Evolutionary conservation across 345 rosid species (phyloP).

Genomic region (Salix dunnii): DNA sequence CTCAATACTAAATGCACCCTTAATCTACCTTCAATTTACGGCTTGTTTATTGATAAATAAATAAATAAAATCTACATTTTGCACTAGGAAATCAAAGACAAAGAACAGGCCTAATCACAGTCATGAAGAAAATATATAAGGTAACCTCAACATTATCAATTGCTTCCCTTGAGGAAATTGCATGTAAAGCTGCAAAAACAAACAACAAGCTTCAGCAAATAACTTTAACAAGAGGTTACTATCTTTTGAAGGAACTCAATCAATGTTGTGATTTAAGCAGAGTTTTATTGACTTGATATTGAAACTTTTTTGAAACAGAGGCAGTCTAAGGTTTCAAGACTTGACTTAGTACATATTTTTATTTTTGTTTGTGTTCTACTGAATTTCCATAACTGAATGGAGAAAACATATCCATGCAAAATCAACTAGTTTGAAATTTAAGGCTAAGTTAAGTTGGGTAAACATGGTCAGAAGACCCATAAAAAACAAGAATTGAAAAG

Average conservation of each 20-base stretch:
- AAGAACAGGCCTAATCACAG: background rate
- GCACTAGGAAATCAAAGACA: too few species aligned
- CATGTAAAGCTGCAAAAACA: conserved; percentile 58
- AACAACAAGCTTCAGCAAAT: background rate
- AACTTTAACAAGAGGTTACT: background rate
- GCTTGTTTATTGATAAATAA: too few species aligned
- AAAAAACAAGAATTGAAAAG: too few species aligned
- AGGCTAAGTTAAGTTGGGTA: too few species aligned
- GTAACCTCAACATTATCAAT: conserved; percentile 80
- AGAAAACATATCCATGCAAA: background rate
- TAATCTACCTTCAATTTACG: too few species aligned
- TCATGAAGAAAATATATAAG: background rate
- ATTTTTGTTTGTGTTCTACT: background rate
- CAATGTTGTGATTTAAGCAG: background rate
- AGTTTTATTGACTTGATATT: background rate
- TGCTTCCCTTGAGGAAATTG: conserved; percentile 89
- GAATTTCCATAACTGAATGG: background rate
- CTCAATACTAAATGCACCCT: too few species aligned
- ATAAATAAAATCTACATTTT: too few species aligned
- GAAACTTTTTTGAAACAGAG: background rate
- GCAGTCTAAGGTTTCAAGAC: background rate
- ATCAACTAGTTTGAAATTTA: too few species aligned
- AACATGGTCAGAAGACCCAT: too few species aligned
- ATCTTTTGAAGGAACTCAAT: background rate
- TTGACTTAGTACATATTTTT: background rate